Evolutionary conservation across 352 stramenopile species (phyloP).

Genomic region (Phytopythium litorale): DNA sequence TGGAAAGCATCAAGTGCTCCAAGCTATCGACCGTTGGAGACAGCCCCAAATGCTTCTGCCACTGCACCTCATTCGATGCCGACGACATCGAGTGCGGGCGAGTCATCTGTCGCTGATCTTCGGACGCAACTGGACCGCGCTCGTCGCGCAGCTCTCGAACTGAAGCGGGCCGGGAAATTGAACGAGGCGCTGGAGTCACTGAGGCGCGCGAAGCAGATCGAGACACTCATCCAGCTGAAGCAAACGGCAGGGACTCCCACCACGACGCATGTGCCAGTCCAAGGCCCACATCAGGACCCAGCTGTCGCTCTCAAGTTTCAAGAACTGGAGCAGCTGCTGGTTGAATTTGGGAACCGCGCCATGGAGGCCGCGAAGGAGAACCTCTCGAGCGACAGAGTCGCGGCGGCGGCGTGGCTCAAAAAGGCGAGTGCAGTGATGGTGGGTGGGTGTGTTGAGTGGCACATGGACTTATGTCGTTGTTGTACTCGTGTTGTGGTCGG

Average conservation of each 20-base stretch:
- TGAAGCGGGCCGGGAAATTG: constrained; percentile 62
- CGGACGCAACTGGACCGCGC: constrained; percentile 33
- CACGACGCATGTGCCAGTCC: no score
- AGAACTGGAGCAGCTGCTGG: constrained; percentile 57
- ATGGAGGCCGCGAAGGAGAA: constrained; percentile 46
- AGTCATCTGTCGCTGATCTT: neutral
- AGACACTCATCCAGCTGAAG: constrained; percentile 54
- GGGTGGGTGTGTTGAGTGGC: neutral
- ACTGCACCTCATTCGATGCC: neutral
- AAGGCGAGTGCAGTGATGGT: constrained; percentile 27
- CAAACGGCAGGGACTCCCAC: constrained; percentile 5
- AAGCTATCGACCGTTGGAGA: neutral
- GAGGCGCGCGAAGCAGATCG: constrained; percentile 68
- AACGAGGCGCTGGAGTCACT: constrained; percentile 57
- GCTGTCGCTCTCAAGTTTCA: constrained; percentile 31
- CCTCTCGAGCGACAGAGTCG: constrained; percentile 39
- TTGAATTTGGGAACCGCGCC: constrained; percentile 61
- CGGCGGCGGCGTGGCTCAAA: constrained; percentile 47
- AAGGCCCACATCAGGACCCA: constrained; percentile 11
- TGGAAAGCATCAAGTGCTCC: neutral
- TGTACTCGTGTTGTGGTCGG: neutral
- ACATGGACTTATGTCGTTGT: neutral
- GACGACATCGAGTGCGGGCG: neutral
- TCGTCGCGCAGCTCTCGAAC: constrained; percentile 35
- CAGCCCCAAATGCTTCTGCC: neutral